Evolutionary conservation across 352 stramenopile genomes (phyloP).

Genomic region (Globisporangium perplexum): DNA sequence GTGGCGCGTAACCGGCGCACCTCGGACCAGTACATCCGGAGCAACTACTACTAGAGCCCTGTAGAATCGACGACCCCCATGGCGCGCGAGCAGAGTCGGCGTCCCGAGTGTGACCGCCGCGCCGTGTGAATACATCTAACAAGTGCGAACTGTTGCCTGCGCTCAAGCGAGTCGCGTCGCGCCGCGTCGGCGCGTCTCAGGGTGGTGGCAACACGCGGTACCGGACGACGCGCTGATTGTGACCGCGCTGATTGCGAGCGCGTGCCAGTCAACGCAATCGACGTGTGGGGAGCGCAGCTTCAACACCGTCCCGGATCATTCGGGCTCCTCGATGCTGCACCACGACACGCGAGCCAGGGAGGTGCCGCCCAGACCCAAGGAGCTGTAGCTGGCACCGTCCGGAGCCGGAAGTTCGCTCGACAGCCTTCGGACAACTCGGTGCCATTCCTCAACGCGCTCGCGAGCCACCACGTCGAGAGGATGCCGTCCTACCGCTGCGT

Average conservation of each 20-base stretch:
- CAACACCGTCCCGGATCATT: not conserved
- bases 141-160: not conserved
- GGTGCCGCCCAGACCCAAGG: too few species aligned
- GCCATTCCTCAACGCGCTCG: not conserved
- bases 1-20: conserved; percentile 77
- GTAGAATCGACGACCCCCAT: not conserved
- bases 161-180: too few species aligned
- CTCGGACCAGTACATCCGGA: conserved; percentile 84
- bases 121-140: not conserved
- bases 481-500: conserved; percentile 34
- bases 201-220: too few species aligned
- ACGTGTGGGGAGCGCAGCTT: too few species aligned
- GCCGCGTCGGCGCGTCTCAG: too few species aligned
- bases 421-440: not conserved
- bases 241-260: not conserved
- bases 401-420: too few species aligned
- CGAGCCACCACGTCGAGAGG: not conserved
- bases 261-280: not conserved
- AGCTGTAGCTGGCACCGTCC: too few species aligned
- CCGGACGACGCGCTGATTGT: not conserved
- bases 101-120: not conserved
- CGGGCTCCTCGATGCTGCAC: not conserved
- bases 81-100: not conserved
- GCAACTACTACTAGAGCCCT: conserved; percentile 69
- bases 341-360: not conserved